phyloP scores from a whole-genome alignment of 805 yeast genomes.

The Yarrowia deformans region DNA sequence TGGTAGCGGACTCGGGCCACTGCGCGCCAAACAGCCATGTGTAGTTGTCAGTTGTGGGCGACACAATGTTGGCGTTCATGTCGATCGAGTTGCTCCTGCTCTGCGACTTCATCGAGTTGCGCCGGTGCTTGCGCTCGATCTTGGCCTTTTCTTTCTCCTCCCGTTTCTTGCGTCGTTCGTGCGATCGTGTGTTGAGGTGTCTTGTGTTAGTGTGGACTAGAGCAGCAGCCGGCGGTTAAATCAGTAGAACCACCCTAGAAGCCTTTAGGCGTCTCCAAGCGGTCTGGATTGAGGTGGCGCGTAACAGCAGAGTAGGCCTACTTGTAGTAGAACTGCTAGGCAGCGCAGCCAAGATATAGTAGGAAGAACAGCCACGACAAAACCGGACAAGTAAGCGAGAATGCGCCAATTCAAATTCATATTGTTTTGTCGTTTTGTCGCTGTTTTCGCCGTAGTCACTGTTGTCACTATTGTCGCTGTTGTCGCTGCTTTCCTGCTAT shows the following conservation, averaged over 20 bases:
- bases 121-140: slow-evolving; percentile 19
- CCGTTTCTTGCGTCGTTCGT: slow-evolving; percentile 31
- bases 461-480: too few species aligned
- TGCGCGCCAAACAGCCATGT: slow-evolving; percentile 36
- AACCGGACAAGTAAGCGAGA: too few species aligned
- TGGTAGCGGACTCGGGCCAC: slow-evolving; percentile 33
- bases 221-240: background rate
- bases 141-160: slow-evolving; percentile 32
- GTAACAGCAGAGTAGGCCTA: too few species aligned
- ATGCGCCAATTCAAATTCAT: too few species aligned
- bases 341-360: too few species aligned
- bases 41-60: slow-evolving; percentile 36
- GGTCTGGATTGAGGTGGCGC: background rate
- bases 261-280: background rate
- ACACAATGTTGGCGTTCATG: slow-evolving; percentile 11
- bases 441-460: too few species aligned
- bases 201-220: background rate
- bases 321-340: too few species aligned
- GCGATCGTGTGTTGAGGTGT: slow-evolving; percentile 31
- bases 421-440: too few species aligned
- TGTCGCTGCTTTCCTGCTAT: too few species aligned
- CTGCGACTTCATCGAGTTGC: slow-evolving; percentile 35
- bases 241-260: slow-evolving; percentile 4
- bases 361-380: too few species aligned
- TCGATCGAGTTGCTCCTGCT: slow-evolving; percentile 29